Evolutionary conservation across 768 basidiomycete species (phyloP), one percentile per base, ranked within the genome.

Genomic region (Kwoniella sp.): DNA sequence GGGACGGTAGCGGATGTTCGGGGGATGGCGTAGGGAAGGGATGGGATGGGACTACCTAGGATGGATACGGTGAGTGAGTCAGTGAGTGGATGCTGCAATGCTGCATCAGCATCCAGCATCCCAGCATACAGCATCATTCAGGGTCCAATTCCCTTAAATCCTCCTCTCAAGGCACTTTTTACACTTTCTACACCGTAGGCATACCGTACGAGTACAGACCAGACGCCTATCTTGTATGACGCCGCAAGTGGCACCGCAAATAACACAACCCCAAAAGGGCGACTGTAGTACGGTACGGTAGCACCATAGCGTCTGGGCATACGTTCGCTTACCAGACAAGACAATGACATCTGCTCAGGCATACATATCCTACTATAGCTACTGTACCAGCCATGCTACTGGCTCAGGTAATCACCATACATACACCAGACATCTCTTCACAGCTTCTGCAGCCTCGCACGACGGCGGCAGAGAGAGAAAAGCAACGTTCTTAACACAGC

Each of bases 171-270:
- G 41, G 41, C 41, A 45, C 41, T 45, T 17, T n/a, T n/a, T n/a
- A n/a, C n/a, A n/a, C n/a, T n/a, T n/a, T n/a, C n/a, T 45, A 11
- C 41, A 45, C 41, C 41, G 41, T 45, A 45, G 11, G 17, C 11
- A 45, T 17, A 17, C 41, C 41, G n/a, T n/a, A n/a, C n/a, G n/a
- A n/a, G n/a, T 45, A 45, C 20, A 8, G 5, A 8, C 13, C 9
- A 52, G 23, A n/a, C 15, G 52, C n/a, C 22, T 38, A 28, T 4
- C 8, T 23, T 34, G 50, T 63, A 63, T 63, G 62, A 63, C 62
- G 62, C 62, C 62, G 62, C 56, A 17, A 56, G 62, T 63, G 62
- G 62, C 62, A 63, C 26, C 9, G 7, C 17, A 7, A 48, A 34
- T 23, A 15, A 7, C 26, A 48, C 54, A 55, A 11, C 25, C 28